phyloP scores from a whole-genome alignment of 192 early-diverging fungal genomes.

The Coemansia aciculifera region DNA sequence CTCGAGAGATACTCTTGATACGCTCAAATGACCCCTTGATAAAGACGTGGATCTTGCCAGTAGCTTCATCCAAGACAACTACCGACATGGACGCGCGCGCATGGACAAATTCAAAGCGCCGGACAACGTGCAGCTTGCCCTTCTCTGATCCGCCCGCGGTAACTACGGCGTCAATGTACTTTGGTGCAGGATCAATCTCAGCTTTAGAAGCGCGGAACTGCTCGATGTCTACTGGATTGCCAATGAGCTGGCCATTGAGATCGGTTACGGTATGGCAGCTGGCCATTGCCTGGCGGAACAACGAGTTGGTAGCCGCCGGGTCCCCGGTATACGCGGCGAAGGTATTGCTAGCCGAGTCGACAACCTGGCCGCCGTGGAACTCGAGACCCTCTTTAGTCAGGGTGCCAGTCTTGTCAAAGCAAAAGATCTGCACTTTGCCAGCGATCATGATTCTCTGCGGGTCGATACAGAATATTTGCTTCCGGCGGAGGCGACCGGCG shows the following conservation, averaged over 20 bases:
- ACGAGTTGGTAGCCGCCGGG: neutral
- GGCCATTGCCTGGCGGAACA: slow-evolving; percentile 15
- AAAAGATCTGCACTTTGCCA: slow-evolving; percentile 63
- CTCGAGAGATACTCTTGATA: slow-evolving; percentile 58
- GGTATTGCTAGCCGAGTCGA: neutral
- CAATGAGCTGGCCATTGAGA: slow-evolving; percentile 18
- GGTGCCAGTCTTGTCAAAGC: slow-evolving; percentile 70
- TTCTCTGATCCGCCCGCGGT: slow-evolving; percentile 29
- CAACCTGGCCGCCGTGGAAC: slow-evolving; percentile 46
- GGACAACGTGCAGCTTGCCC: slow-evolving; percentile 43
- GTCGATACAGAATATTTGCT: slow-evolving; percentile 61
- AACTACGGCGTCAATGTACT: slow-evolving; percentile 34
- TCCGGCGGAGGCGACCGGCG: slow-evolving; percentile 52
- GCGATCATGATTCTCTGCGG: slow-evolving; percentile 60
- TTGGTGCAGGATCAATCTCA: slow-evolving; percentile 21
- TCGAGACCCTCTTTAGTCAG: slow-evolving; percentile 65
- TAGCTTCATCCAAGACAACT: slow-evolving; percentile 57
- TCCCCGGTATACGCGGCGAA: neutral
- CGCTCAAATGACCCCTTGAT: slow-evolving; percentile 58
- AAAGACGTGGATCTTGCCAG: slow-evolving; percentile 61
- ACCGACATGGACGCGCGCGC: slow-evolving; percentile 71
- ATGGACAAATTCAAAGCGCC: slow-evolving; percentile 73
- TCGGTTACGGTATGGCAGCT: slow-evolving; percentile 59
- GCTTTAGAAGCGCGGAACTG: slow-evolving; percentile 18
- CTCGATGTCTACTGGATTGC: slow-evolving; percentile 26